Evolutionary conservation across 2,329 filamentous ascomycete genomes (phyloP).

Genomic region (Aspergillus tamarii): DNA sequence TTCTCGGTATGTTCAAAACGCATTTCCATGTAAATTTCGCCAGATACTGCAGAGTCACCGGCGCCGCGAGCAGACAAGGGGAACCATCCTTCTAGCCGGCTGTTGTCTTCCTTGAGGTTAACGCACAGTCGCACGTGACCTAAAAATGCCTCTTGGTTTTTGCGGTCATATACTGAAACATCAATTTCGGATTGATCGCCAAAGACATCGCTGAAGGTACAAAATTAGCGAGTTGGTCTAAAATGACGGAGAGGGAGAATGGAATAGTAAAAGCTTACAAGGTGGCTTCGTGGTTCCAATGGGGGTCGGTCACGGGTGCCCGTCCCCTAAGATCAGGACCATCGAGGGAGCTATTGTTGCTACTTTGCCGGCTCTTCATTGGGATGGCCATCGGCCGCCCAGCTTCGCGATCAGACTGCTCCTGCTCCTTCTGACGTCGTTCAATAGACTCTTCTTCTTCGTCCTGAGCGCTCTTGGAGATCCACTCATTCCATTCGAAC

Average conservation of each 20-base stretch:
- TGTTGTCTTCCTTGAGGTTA: conserved; percentile 68
- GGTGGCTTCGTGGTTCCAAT: conserved; percentile 92
- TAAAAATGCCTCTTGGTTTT: conserved; percentile 83
- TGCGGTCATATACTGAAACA: conserved; percentile 88
- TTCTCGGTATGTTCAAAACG: conserved; percentile 84
- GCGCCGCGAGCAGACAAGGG: conserved; percentile 76
- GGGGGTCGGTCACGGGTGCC: conserved; percentile 76
- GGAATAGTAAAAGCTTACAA: conserved; percentile 68
- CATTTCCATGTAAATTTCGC: conserved; percentile 87
- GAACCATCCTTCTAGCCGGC: conserved; percentile 83
- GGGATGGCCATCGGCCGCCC: conserved; percentile 90
- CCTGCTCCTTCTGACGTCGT: conserved; percentile 58
- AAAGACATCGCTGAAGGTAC: conserved; percentile 75
- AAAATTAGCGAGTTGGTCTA: conserved; percentile 31
- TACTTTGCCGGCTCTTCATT: conserved; percentile 95
- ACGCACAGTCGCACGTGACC: conserved; percentile 85
- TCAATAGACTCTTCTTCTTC: conserved; percentile 65
- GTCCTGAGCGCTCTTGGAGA: conserved; percentile 78
- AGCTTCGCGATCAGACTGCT: conserved; percentile 75
- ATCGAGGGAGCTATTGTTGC: conserved; percentile 83
- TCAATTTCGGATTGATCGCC: conserved; percentile 88
- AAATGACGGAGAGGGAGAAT: neutral
- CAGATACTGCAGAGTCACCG: conserved; percentile 74
- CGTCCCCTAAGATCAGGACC: conserved; percentile 60
- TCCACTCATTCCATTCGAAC: conserved; percentile 95